Base-by-base conservation (phyloP, 805 yeast species). In the Pichia sporocuriosa region DNA sequence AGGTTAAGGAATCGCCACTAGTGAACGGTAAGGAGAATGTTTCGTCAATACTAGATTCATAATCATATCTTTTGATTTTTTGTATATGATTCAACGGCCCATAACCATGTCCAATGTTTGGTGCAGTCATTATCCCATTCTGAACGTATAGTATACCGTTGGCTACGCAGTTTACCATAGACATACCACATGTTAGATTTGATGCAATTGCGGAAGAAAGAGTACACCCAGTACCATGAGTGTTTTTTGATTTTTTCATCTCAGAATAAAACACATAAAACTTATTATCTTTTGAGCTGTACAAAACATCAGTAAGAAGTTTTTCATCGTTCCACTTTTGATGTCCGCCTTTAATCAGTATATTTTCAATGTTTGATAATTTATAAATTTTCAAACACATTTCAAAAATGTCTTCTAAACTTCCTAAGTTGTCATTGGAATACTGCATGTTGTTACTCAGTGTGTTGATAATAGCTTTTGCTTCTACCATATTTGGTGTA, bases 181-280 rank as follows among this genome's bases (percentile, higher is more conserved):
- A 26, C 27, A 55, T 49, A 0, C 80, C 81, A 27, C 67, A 67
- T 3, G 95, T 89, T 21, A 86, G 51, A 50, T 83, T 77, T 2
- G 93, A 78, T 0, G 93, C 80, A 47, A 88, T 81, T 0, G 95
- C 72, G 0, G 95, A 79, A 0, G 94, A 78, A 38, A 88, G 66
- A 0, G 96, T 84, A 61, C 96, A 88, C 1, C 96, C 96, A 4
- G 96, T 85, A 11, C 96, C 96, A 58, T 88, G 96, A 1, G 85
- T 77, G 53, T 81, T 75, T 2, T 61, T 34, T 2, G 50, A 47
- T 3, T 37, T 24, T 10, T 39, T 11, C 24, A 45, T 40, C 22
- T 42, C 22, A 2, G 50, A 41, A 27, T 39, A 27, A n/a, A 46
- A 43, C 0, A 37, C 27, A 15, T 27, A 31, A 26, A 26, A 33